Percentiles rank a stretch among this genome's conserved stretches.
phyloP scores from a whole-genome alignment of 192 early-diverging fungal genomes.

The Obelidium mucronatum region DNA sequence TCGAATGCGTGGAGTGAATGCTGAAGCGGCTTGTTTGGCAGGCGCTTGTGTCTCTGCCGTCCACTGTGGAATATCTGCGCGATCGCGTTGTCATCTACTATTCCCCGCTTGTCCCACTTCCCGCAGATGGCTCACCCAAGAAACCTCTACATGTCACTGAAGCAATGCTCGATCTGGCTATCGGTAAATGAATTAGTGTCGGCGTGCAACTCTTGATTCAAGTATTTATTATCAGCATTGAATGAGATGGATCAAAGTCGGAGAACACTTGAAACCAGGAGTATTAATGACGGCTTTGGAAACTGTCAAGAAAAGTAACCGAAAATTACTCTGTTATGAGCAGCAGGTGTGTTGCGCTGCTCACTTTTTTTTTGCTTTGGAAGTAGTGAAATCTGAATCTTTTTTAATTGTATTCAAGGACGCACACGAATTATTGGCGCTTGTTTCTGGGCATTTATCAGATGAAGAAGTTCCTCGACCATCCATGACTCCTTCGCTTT shows the following conservation, averaged over 20 bases:
- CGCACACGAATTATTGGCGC: slow-evolving; percentile 88
- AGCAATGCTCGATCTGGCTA: slow-evolving; percentile 34
- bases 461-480: slow-evolving; percentile 59
- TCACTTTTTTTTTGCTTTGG: background rate
- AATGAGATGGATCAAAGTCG: slow-evolving; percentile 25
- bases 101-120: slow-evolving; percentile 9
- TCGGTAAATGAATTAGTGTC: slow-evolving; percentile 8
- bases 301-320: slow-evolving; percentile 37
- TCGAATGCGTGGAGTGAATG: background rate
- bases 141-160: slow-evolving; percentile 33
- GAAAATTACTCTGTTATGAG: slow-evolving; percentile 50
- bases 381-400: too few species aligned
- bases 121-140: background rate
- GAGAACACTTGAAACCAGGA: slow-evolving; percentile 33
- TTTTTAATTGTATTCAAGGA: too few species aligned
- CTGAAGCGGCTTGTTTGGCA: too few species aligned
- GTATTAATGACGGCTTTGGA: slow-evolving; percentile 43
- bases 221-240: slow-evolving; percentile 25
- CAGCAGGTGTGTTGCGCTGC: slow-evolving; percentile 41
- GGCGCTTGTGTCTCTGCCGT: slow-evolving; percentile 50
- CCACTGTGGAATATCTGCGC: slow-evolving; percentile 40
- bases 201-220: slow-evolving; percentile 22
- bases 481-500: slow-evolving; percentile 11
- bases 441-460: slow-evolving; percentile 75
- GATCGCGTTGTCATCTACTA: slow-evolving; percentile 33